Evolutionary conservation across 2,329 filamentous ascomycete genomes (phyloP).

Genomic region (Blastomyces gilchristii): DNA sequence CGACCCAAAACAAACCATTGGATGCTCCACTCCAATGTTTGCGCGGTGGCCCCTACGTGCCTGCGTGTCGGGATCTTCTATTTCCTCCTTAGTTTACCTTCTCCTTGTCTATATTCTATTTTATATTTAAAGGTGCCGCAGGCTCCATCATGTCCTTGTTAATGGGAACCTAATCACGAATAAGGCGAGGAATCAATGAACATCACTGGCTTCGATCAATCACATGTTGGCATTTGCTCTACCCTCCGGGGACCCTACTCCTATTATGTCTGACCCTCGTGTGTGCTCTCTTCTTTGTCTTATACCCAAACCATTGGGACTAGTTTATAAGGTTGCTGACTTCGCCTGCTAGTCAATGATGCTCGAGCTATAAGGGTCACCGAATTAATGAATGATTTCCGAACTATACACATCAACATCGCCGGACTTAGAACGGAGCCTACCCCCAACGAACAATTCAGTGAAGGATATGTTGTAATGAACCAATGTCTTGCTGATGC

Average conservation of each 20-base stretch:
- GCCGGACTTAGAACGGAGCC: slow-evolving; percentile 43
- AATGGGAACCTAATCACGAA: not conserved
- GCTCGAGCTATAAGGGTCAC: slow-evolving; percentile 52
- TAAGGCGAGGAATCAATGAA: not conserved
- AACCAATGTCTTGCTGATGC: slow-evolving; percentile 47
- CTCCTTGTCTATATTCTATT: not conserved
- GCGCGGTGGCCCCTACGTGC: not conserved
- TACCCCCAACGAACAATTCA: slow-evolving; percentile 46
- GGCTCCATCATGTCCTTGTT: slow-evolving; percentile 5
- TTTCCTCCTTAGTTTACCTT: not conserved
- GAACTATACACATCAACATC: slow-evolving; percentile 50
- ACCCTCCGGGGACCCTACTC: slow-evolving; percentile 9
- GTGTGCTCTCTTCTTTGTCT: slow-evolving; percentile 22
- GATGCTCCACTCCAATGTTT: not conserved
- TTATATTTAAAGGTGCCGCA: slow-evolving; percentile 8
- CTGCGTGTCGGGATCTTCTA: not conserved
- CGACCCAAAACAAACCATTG: not conserved
- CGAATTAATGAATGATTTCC: slow-evolving; percentile 56
- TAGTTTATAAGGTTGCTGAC: not conserved
- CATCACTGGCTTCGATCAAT: slow-evolving; percentile 10
- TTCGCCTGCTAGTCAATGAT: slow-evolving; percentile 45
- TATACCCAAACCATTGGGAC: not conserved
- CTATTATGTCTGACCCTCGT: slow-evolving; percentile 48
- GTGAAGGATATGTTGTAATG: slow-evolving; percentile 50
- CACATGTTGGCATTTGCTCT: slow-evolving; percentile 12